Base-by-base conservation (phyloP, 2,329 filamentous ascomycete genomes). In the Teratosphaeria zuluensis region DNA sequence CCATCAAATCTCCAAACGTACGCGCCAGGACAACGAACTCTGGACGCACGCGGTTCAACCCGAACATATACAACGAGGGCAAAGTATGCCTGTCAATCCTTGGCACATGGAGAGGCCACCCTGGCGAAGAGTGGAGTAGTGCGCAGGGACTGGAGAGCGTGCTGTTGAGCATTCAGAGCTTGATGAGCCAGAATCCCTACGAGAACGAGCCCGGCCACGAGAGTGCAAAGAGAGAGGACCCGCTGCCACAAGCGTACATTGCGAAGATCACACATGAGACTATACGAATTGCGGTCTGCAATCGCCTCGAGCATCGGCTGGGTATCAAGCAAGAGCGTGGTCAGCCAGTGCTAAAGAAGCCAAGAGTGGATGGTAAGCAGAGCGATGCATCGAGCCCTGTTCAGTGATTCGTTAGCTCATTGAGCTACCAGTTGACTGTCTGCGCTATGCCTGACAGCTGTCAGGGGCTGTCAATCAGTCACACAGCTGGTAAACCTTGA, bases 121-220 rank as follows among this genome's bases (percentile, higher is more conserved):
- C 84, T 16, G 90, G 92, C 58, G 94, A 97, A 73, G 86, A 96
- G 72, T 99, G 94, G 94, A 96, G 92, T 16, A 91, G 92, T 16
- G 94, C 92, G 0, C 94, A 97, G 72, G 92, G 94, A 6, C 79
- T 99, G 1, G 94, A 97, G 72, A 97, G 92, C 0, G 90, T 97
- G 54, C 75, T 99, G 54, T 84, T 97, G 56, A 97, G 92, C 4
- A 96, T 99, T 59, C 94, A 99, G 74, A 96, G 92, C 72, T 79
- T 99, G 52, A 92, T 99, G 87, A 96, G 91, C 0, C 77, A 84
- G 31, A 96, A 96, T 66, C 94, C 92, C 19, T 97, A 96, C 74
- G 68, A 70, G 61, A 96, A 97, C 67, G 94, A 99, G 72, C 94
- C 94, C 1, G 94, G 94, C 5, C 96, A 90, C 66, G 92, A 97